Conservation (phyloP, 1,139 yeast species). For the Saccharomyces hybrid region DNA sequence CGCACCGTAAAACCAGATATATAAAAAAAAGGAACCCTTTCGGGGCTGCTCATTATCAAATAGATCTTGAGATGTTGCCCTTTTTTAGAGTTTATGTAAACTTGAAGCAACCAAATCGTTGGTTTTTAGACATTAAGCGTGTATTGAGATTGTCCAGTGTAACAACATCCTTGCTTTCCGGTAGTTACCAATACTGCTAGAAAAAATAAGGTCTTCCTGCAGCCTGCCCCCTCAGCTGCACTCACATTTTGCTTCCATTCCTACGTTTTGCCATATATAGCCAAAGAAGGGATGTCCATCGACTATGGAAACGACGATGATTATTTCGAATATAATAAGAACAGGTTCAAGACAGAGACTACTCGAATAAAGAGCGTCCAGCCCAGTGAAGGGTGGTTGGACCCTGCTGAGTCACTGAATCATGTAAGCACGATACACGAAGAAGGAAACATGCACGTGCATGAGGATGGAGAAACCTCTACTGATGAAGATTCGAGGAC, state of each 20-base stretch:
- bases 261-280: not conserved
- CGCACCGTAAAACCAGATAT: not conserved
- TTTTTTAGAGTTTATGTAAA: not conserved
- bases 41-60: too few relatives aligned
- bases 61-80: not conserved
- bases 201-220: not conserved
- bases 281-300: not conserved
- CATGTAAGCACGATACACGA: not conserved
- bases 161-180: too few relatives aligned
- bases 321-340: not conserved
- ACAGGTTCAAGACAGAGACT: not conserved
- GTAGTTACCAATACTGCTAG: not conserved
- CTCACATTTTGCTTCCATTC: not conserved
- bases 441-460: not conserved
- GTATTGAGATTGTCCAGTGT: not conserved
- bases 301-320: not conserved
- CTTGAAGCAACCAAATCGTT: not conserved
- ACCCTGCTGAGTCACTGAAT: not conserved
- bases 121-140: not conserved
- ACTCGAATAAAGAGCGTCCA: not conserved
- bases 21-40: not conserved
- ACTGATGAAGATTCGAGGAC: conserved; percentile 14
- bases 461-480: not conserved
- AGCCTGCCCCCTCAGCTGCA: not conserved
- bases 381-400: conserved; percentile 1